Evolutionary conservation across 768 basidiomycete genomes (phyloP), one percentile per base, ranked within the genome.

Genomic region (Macrolepiota fuliginosa): DNA sequence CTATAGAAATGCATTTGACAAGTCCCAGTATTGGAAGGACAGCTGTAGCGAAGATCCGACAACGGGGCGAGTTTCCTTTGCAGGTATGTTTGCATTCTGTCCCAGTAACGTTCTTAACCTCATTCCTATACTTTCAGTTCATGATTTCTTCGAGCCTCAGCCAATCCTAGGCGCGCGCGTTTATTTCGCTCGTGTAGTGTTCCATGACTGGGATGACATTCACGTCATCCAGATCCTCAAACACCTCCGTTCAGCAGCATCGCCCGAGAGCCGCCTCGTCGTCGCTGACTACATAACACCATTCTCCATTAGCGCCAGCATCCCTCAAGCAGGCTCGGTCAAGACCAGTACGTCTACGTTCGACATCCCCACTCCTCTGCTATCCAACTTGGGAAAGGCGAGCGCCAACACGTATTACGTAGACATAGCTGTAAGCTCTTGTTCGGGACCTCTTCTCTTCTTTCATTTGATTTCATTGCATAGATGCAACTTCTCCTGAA

Each of bases 151-250:
- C 70, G 81, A 77, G 3, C 81, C 84, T 0, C 91, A 92, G 67
- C 81, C 81, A 1, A 68, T 77, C 55, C 71, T 67, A 59, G 66
- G 82, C 56, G 78, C 88, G 62, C 81, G 88, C 0, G 84, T 91
- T 5, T 93, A 87, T 68, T 76, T 92, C 36, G 75, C 91, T 32
- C 83, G 90, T 24, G 85, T 87, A 19, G 82, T 91, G 40, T 76
- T 90, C 36, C 91, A 93, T 66, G 91, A 93, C 67, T 92, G 91
- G 90, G 86, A 89, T 0, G 87, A 92, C 64, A 75, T 74, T 1
- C 80, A 75, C 64, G 84, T 83, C 22, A 75, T 78, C 35, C 69
- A 70, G 54, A 82, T 84, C 45, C 74, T 83, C 4, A 66, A 80
- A 17, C 72, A 73, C 0, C 71, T 83, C 36, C 73, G 82, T 25